Evolutionary conservation across 768 basidiomycete genomes (phyloP).

Genomic region (Lentinula detonsa): DNA sequence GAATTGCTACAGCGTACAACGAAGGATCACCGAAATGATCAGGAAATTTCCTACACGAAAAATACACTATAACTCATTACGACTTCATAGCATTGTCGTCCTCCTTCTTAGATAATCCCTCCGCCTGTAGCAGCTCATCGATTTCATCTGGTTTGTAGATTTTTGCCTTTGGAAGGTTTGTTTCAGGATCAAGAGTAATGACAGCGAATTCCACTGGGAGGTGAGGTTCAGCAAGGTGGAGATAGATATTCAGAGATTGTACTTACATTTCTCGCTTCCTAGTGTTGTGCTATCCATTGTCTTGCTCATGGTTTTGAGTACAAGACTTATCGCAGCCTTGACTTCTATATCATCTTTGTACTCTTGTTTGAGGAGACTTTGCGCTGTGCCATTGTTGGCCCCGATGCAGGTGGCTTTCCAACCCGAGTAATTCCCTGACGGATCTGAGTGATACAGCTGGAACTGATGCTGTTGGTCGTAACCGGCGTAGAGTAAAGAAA

Average conservation of each 20-base stretch:
- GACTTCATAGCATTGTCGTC: constrained; percentile 78
- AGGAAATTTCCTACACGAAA: not conserved
- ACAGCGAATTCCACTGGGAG: constrained; percentile 90
- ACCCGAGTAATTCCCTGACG: constrained; percentile 96
- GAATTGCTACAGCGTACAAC: not conserved
- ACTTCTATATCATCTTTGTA: constrained; percentile 93
- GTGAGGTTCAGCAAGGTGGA: constrained; percentile 1
- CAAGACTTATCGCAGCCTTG: constrained; percentile 89
- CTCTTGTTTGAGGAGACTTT: constrained; percentile 94
- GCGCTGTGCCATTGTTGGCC: constrained; percentile 96
- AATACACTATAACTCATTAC: constrained; percentile 18
- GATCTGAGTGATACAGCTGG: constrained; percentile 98
- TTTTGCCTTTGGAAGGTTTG: constrained; percentile 80
- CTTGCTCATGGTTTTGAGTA: constrained; percentile 95
- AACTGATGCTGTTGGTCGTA: constrained; percentile 94
- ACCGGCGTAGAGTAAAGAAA: constrained; percentile 93
- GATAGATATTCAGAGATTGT: constrained; percentile 4
- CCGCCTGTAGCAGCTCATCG: constrained; percentile 70
- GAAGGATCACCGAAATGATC: not conserved
- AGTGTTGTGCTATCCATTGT: constrained; percentile 99
- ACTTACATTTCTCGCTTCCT: constrained; percentile 91
- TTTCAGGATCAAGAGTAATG: constrained; percentile 73
- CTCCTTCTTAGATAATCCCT: constrained; percentile 84
- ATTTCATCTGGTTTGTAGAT: constrained; percentile 89
- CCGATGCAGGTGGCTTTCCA: constrained; percentile 99